Percentiles rank a stretch among this genome's conserved stretches.
Evolutionary conservation across 495 filamentous ascomycete species (phyloP).

Genomic region (Extremus antarcticus): DNA sequence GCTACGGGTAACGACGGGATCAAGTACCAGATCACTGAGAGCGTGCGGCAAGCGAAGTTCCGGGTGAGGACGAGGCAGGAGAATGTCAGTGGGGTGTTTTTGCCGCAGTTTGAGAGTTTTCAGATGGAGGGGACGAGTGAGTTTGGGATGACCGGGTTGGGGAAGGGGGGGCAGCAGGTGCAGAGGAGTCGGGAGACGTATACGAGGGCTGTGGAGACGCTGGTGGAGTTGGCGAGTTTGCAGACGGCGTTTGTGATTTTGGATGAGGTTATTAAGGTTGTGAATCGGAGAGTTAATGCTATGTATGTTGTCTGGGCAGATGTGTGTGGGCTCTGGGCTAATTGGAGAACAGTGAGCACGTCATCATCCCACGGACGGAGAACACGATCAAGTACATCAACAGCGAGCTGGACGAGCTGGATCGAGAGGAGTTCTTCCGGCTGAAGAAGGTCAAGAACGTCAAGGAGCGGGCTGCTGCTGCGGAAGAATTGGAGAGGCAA

Average conservation of each 20-base stretch:
- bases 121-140: slow-evolving; percentile 83
- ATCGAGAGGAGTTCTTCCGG: slow-evolving; percentile 96
- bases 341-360: slow-evolving; percentile 56
- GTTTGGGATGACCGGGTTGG: slow-evolving; percentile 90
- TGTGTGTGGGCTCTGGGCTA: background rate
- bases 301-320: slow-evolving; percentile 51
- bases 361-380: slow-evolving; percentile 95
- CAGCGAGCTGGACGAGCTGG: slow-evolving; percentile 93
- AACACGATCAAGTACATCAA: slow-evolving; percentile 99
- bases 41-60: slow-evolving; percentile 83
- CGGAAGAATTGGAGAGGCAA: slow-evolving; percentile 46
- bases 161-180: slow-evolving; percentile 96
- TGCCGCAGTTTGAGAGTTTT: slow-evolving; percentile 86
- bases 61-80: slow-evolving; percentile 88
- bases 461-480: slow-evolving; percentile 75
- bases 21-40: slow-evolving; percentile 93
- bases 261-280: slow-evolving; percentile 98
- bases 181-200: slow-evolving; percentile 93
- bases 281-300: slow-evolving; percentile 95
- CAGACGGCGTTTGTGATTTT: slow-evolving; percentile 97
- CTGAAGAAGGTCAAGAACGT: slow-evolving; percentile 97
- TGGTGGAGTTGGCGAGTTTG: slow-evolving; percentile 91
- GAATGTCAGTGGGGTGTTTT: slow-evolving; percentile 91
- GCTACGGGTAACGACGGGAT: slow-evolving; percentile 94
- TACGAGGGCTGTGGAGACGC: slow-evolving; percentile 88